A percentile compares a stretch with the other conserved stretches of the same genome.
These are phyloP conservation scores for Sechiopsis laciniata DNA, from an alignment of 306 rosid species.

Conservation along the genomic window DNA sequence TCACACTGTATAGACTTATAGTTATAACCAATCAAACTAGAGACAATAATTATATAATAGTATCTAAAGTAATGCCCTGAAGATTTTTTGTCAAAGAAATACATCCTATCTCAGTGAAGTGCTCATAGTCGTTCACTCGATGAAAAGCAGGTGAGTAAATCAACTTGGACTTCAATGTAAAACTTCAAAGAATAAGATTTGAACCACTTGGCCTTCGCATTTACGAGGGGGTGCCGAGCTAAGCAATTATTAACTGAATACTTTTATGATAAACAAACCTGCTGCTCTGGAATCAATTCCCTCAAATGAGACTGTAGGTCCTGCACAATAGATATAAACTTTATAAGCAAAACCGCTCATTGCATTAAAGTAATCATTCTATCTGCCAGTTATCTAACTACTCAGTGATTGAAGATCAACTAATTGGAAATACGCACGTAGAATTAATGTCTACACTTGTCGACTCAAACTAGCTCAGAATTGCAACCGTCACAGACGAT, in stretches of 20 bases:
- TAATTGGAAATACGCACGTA: neutral
- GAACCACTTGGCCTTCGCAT: neutral
- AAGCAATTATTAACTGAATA: slow-evolving; percentile 18
- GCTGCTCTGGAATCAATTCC: slow-evolving; percentile 86
- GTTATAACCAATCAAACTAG: neutral
- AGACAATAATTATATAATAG: slow-evolving; percentile 16
- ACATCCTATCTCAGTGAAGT: neutral
- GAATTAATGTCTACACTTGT: too few species aligned
- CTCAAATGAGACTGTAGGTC: slow-evolving; percentile 75
- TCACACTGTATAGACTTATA: neutral
- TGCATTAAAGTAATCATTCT: neutral
- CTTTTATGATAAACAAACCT: slow-evolving; percentile 42
- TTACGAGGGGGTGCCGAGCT: neutral
- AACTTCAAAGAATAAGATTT: neutral
- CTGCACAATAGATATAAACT: slow-evolving; percentile 35
- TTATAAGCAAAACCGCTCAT: slow-evolving; percentile 17
- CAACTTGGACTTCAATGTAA: neutral
- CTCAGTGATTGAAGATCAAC: neutral
- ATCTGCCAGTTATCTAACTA: neutral
- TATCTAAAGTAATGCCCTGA: neutral
- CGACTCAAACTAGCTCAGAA: neutral
- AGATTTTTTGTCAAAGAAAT: neutral
- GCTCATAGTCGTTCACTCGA: neutral
- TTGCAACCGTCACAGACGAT: neutral
- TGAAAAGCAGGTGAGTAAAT: slow-evolving; percentile 4